These are phyloP conservation scores for Akanthomyces muscarius DNA, from an alignment of 2,329 filamentous ascomycete genomes.

Conservation along the genomic window DNA sequence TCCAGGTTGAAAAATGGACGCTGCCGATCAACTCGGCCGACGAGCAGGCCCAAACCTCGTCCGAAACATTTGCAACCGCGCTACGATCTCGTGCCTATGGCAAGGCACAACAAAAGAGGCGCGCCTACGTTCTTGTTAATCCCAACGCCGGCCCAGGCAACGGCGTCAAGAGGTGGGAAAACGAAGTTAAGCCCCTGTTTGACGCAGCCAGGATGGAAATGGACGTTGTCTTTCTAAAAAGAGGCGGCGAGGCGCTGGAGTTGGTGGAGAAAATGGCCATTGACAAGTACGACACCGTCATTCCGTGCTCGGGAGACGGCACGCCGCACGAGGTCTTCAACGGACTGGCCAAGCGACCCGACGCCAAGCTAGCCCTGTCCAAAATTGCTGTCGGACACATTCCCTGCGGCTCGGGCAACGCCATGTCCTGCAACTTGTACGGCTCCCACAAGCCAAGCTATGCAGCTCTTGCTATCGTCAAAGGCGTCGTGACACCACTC, in stretches of 20 bases:
- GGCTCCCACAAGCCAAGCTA: constrained; percentile 72
- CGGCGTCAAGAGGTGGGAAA: constrained; percentile 69
- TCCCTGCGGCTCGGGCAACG: constrained; percentile 91
- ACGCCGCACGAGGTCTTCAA: constrained; percentile 94
- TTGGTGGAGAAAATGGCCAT: constrained; percentile 74
- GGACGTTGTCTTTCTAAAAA: constrained; percentile 67
- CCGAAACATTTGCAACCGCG: constrained; percentile 58
- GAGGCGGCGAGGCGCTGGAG: constrained; percentile 72
- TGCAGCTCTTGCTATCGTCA: constrained; percentile 79
- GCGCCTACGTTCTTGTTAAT: constrained; percentile 86
- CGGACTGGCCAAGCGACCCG: constrained; percentile 70
- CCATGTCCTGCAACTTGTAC: constrained; percentile 84
- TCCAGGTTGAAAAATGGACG: constrained; percentile 58
- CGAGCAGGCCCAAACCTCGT: constrained; percentile 31
- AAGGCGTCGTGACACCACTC: constrained; percentile 77
- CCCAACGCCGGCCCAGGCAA: constrained; percentile 81
- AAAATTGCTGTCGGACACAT: constrained; percentile 81
- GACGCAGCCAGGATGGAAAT: constrained; percentile 74
- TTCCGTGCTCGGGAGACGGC: constrained; percentile 89
- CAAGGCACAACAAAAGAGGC: constrained; percentile 62
- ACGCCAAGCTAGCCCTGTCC: constrained; percentile 69
- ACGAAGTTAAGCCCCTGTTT: constrained; percentile 76
- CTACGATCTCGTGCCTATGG: constrained; percentile 70
- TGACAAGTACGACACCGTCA: constrained; percentile 76
- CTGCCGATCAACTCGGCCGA: constrained; percentile 38